Percentiles rank a stretch among this genome's conserved stretches.
phyloP scores from a whole-genome alignment of 2,329 filamentous ascomycete species.

The Catunica adiposa region DNA sequence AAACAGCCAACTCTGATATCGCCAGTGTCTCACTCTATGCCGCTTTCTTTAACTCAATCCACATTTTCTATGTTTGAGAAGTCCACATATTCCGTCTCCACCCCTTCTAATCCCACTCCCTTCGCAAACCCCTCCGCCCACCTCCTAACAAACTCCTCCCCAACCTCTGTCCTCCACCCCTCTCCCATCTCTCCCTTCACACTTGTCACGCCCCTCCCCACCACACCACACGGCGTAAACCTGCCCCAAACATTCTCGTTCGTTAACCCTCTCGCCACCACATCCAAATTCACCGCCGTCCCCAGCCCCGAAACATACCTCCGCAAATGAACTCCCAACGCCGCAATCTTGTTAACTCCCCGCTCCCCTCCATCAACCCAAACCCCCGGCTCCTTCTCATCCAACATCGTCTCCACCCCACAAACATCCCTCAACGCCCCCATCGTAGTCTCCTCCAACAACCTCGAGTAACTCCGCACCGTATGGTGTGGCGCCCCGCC shows the following conservation, averaged over 20 bases:
- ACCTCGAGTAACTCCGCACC: conserved; percentile 58
- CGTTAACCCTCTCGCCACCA: conserved; percentile 31
- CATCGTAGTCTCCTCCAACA: conserved; percentile 64
- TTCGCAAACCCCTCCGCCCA: conserved; percentile 12
- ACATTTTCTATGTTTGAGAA: not conserved
- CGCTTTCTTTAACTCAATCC: too few species aligned
- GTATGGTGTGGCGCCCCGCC: conserved; percentile 37
- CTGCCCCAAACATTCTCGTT: conserved; percentile 40
- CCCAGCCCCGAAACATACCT: conserved; percentile 74
- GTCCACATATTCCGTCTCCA: not conserved
- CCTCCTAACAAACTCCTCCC: conserved; percentile 1
- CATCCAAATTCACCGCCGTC: conserved; percentile 60
- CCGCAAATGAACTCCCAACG: conserved; percentile 79
- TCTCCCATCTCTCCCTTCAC: conserved; percentile 37
- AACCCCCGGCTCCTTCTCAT: conserved; percentile 69
- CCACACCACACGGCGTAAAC: conserved; percentile 81
- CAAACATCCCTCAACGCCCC: conserved; percentile 40
- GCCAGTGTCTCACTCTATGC: too few species aligned
- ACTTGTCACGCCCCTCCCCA: conserved; percentile 64
- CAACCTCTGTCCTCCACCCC: conserved; percentile 5
- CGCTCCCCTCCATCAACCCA: conserved; percentile 38
- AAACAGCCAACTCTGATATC: too few species aligned
- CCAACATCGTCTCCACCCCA: conserved; percentile 38
- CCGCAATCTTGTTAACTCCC: conserved; percentile 56
- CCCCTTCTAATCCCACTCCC: conserved; percentile 1